Conservation (phyloP, 768 basidiomycete species). For the Phlebiopsis flavidoalba region DNA sequence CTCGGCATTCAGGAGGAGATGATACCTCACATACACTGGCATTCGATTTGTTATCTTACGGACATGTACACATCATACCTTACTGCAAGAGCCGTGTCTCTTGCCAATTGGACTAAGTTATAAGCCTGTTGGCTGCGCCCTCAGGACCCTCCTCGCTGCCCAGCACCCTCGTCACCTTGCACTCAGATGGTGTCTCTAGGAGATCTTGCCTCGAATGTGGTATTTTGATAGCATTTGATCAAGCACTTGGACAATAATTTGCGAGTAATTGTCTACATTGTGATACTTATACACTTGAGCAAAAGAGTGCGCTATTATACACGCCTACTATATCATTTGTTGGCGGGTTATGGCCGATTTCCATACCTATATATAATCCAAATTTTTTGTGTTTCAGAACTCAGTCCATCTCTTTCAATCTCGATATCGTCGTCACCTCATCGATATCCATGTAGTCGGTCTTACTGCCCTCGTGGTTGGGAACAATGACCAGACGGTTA, state of each 20-base stretch:
- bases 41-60: not conserved
- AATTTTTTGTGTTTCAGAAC: conserved; percentile 5
- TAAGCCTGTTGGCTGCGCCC: too few species aligned
- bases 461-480: conserved; percentile 69
- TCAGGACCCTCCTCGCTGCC: too few species aligned
- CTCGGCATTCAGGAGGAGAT: not conserved
- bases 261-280: too few species aligned
- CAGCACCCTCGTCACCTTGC: too few species aligned
- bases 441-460: conserved; percentile 50
- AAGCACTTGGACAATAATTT: not conserved
- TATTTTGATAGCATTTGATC: not conserved
- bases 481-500: conserved; percentile 72
- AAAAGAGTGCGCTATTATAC: not conserved
- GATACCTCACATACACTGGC: not conserved
- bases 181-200: too few species aligned
- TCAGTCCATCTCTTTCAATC: conserved; percentile 67
- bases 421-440: conserved; percentile 59
- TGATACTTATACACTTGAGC: too few species aligned
- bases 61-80: not conserved
- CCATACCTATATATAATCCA: not conserved
- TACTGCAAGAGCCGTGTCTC: not conserved
- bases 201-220: not conserved
- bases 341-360: not conserved
- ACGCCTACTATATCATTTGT: not conserved
- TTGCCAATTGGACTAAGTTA: too few species aligned